Base-by-base conservation (phyloP, 768 basidiomycete genomes). In the Amanita rubescens region DNA sequence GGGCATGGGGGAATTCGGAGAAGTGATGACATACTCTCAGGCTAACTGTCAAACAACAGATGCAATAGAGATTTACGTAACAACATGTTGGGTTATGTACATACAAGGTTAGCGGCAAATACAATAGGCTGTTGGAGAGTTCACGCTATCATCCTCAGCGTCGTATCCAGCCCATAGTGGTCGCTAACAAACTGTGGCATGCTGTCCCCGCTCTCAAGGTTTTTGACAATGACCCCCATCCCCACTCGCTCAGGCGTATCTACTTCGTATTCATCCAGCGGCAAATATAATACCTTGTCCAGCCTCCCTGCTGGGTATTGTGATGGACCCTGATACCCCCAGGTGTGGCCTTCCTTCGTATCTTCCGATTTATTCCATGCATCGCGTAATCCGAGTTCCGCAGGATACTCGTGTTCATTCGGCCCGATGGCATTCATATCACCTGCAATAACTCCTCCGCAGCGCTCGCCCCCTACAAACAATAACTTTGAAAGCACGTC, bases 341-440 rank as follows among this genome's bases (percentile, higher is more conserved):
- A 90, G 0, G 87, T 90, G 55, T 70, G 68, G 7, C 80, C 80
- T 0, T 65, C 61, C 17, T 74, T 68, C 20, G 76, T 75, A 1
- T 70, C 65, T 32, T 76, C 71, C 2, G 66, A 62, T 27, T 71
- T 73, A 35, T 62, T 67, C 79, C 83, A 88, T 37, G 84, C 80
- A 60, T 90, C 88, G 41, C 52, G 50, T 60, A 90, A 63, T 22
- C 79, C 79, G 1, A 75, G 67, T 2, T 72, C 66, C 32, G 60
- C 65, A 11, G 75, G 72, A 27, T 82, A 64, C 34, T 54, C 57
- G 49, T 53, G 55, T 48, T 88, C 85, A 14, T 66, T 65, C 1
- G 67, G 61, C 2, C 68, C 67, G 50, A 88, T 80, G 44, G 81
- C 74, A 57, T 87, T 88, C 83, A 89, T 86, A 60, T 88, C 86